phyloP scores from a whole-genome alignment of 1,284 basidiomycete genomes.

The Leccinum fuscescens region DNA sequence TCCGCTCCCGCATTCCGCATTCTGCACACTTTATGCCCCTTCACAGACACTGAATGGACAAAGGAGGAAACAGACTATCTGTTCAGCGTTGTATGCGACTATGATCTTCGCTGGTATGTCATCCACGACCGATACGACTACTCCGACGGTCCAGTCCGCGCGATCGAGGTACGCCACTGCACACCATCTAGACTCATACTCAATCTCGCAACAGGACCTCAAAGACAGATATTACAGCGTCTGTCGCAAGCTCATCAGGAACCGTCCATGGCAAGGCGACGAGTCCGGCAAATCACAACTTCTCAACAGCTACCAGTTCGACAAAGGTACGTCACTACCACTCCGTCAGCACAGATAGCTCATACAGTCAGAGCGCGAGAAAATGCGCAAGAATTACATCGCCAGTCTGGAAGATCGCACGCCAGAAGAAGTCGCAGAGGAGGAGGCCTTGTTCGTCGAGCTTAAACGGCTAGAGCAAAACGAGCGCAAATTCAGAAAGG shows the following conservation, averaged over 20 bases:
- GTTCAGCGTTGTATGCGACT: slow-evolving; percentile 78
- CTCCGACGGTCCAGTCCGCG: slow-evolving; percentile 50
- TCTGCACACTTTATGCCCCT: slow-evolving; percentile 2
- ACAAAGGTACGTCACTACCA: slow-evolving; percentile 60
- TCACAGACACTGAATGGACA: slow-evolving; percentile 81
- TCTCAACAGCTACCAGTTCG: slow-evolving; percentile 75
- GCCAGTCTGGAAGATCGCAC: slow-evolving; percentile 84
- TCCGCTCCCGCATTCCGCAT: not conserved
- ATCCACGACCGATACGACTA: slow-evolving; percentile 89
- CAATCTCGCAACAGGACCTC: slow-evolving; percentile 64
- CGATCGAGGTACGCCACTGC: slow-evolving; percentile 60
- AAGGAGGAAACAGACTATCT: slow-evolving; percentile 95
- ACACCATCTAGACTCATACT: not conserved
- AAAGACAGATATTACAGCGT: slow-evolving; percentile 95
- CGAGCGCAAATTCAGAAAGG: slow-evolving; percentile 84
- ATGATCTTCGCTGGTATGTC: slow-evolving; percentile 89
- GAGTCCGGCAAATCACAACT: slow-evolving; percentile 67
- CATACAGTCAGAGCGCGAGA: slow-evolving; percentile 71
- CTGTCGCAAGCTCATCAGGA: slow-evolving; percentile 85
- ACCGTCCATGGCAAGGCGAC: slow-evolving; percentile 79
- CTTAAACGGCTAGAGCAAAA: slow-evolving; percentile 93
- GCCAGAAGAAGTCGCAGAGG: slow-evolving; percentile 88
- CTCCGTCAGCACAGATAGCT: not conserved
- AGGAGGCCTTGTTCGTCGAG: slow-evolving; percentile 94
- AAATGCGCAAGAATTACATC: slow-evolving; percentile 87